Evolutionary conservation across 2,329 filamentous ascomycete genomes (phyloP), one percentile per base, ranked within the genome.

Genomic region (Lasiodiplodia citricola): DNA sequence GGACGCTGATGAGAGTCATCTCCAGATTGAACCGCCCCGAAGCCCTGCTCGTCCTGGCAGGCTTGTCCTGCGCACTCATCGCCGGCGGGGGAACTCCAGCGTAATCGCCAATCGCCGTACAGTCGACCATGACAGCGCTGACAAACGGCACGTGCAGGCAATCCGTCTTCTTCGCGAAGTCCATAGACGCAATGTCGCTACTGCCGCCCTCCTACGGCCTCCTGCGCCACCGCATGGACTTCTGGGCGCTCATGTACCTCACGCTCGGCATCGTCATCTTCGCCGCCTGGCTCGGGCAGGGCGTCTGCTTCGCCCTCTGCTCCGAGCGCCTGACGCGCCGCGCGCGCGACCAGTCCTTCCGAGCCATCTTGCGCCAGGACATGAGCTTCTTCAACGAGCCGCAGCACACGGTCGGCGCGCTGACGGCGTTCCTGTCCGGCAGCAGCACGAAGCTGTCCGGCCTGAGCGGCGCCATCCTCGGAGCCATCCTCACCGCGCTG

Each of bases 321-420:
- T 96, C 93, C n/a, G 93, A 97, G 82, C 87, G 89, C 47, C 85
- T 97, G 28, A 87, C 97, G 64, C 91, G 92, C 76, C 88, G 93
- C 21, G 92, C 94, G 2, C 88, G 94, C 74, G 89, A 94, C 78
- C 85, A 84, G 69, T 90, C 92, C 7, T 97, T 97, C 84, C 87
- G 93, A 50, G 86, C 89, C 38, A 94, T 97, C 84, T 87, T 97
- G 60, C 90, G 93, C 71, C 94, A 97, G 79, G 94, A 97, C 70
- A 93, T 97, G 56, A 84, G 88, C 38, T 97, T 94, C 79, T 97
- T 97, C 74, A 94, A 97, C 78, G 86, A 84, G 47, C 92, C 96
- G 70, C 91, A 95, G 79, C 96, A 97, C 78, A 93, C 91, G 7
- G 90, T 93, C 5, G 94, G 95, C 72, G 91, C 92, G 2, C 83